Evolutionary conservation across 805 yeast species (phyloP), one percentile per base, ranked within the genome.

Genomic region (Blastobotrys americana): DNA sequence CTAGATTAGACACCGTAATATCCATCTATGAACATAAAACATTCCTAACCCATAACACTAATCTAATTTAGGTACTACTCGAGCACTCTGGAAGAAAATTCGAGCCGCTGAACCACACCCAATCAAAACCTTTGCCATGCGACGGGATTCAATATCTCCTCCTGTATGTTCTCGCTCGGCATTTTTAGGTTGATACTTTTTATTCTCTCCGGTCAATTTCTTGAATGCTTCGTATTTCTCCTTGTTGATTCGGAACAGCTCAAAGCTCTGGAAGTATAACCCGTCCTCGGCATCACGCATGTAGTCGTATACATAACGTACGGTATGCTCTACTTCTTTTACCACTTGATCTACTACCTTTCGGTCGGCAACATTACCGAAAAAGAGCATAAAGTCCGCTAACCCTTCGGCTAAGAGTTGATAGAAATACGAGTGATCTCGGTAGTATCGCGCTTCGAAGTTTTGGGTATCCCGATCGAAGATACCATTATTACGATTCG

Each of bases 101-200:
- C 86, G 71, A 3, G 86, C 85, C 6, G 86, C 87, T 13, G 84
- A 67, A 13, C 77, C 86, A 39, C 70, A 67, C 3, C 80, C 82
- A 66, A 82, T 80, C 54, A 82, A 65, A 39, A 77, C 71, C 58
- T 78, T 74, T 40, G 66, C 71, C 47, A 68, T 53, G 8, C 66
- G 65, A 21, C 68, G 62, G 23, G 61, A 55, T 17, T 59, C 63
- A n/a, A 56, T 46, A 25, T 57, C 55, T 20, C 66, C 70, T 22
- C 60, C 59, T 18, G 73, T 76, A 23, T 61, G 66, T 47, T 66
- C 70, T 50, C 77, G 70, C 59, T 80, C 84, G 40, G 73, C 78
- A 15, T 60, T 64, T 51, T 72, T 71, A 18, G 78, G 70, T 9
- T 69, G 72, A 60, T 68, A 73, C 13, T 62, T 60, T 57, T 78